Conservation (phyloP, 2,329 filamentous ascomycete species). For the Amphichorda felina region DNA sequence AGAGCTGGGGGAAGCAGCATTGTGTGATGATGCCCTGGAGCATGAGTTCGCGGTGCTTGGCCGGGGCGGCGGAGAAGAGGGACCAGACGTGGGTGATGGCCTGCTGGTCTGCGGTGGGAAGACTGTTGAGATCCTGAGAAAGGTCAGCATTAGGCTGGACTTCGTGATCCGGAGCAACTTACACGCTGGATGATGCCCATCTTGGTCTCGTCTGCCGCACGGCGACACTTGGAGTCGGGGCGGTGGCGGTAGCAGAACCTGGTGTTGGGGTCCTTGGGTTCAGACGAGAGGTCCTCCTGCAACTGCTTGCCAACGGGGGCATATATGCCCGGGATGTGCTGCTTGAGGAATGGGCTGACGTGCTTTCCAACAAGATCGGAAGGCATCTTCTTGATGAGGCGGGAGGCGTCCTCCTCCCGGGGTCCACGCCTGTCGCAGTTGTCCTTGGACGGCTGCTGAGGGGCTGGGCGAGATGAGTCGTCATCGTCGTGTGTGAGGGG, state of each 20-base stretch:
- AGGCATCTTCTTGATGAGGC: constrained; percentile 33
- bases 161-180: no score
- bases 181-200: constrained; percentile 92
- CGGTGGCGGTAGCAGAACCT: constrained; percentile 94
- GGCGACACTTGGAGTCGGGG: constrained; percentile 85
- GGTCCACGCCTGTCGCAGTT: constrained; percentile 5
- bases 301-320: constrained; percentile 53
- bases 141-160: no score
- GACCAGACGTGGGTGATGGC: constrained; percentile 97
- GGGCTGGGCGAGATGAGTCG: neutral
- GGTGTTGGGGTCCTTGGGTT: constrained; percentile 54
- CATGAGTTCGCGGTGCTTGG: constrained; percentile 92
- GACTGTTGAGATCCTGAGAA: constrained; percentile 61
- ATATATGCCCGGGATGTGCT: constrained; percentile 84
- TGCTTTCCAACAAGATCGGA: constrained; percentile 62
- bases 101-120: constrained; percentile 79
- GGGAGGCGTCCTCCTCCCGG: neutral
- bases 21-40: constrained; percentile 91
- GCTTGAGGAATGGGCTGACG: constrained; percentile 77
- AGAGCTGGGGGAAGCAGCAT: constrained; percentile 95
- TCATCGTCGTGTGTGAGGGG: neutral
- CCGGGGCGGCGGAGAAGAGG: constrained; percentile 86
- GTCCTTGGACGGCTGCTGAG: constrained; percentile 5
- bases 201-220: constrained; percentile 85
- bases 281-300: constrained; percentile 10